Evolutionary conservation across 305 asterid species (phyloP), one percentile per base, ranked within the genome.

Genomic region (Solanum aculeatissimum): DNA sequence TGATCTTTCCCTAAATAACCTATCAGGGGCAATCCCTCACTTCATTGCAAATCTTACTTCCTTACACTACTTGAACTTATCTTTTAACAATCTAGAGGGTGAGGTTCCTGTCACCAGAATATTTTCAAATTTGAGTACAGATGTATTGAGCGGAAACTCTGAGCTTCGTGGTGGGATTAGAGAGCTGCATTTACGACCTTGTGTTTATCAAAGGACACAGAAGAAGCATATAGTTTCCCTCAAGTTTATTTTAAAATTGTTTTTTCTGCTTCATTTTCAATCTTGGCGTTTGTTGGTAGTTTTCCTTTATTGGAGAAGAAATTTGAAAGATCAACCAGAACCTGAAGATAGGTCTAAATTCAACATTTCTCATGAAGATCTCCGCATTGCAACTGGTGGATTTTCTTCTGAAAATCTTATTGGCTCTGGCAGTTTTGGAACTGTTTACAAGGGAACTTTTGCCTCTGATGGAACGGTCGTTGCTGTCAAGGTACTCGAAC

Each of bases 401-500:
- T 90, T 87, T 83, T 86, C 88, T 51, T 49, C 83, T 9, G 86
- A 47, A 57, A 89, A 85, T 83, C 21, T 86, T 65, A 83, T 89
- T 8, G 88, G 91, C 7, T 77, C 86, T 16, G 91, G 91, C 63
- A 70, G 88, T 69, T 85, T 79, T 27, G 88, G 87, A 14, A 84
- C 77, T 3, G 89, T 90, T 51, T 90, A 87, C 51, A 88, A 47
- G 55, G 90, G 88, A 23, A 87, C 25, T 65, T 84, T 88, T 9
- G 18, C 49, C 84, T 70, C 85, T 21, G 57, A 74, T 25, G 90
- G 85, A 83, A 66, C 63, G 53, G 62, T 18, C 12, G 83, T 87
- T 57, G 90, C 91, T 25, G 85, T 87, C 2, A 87, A 87, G 84
- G 88, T 90, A 69, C 86, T 88, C 83, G 87, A 88, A 40, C 86